phyloP scores from a whole-genome alignment of 139 green algal species.

The Chlorella sorokiniana region DNA sequence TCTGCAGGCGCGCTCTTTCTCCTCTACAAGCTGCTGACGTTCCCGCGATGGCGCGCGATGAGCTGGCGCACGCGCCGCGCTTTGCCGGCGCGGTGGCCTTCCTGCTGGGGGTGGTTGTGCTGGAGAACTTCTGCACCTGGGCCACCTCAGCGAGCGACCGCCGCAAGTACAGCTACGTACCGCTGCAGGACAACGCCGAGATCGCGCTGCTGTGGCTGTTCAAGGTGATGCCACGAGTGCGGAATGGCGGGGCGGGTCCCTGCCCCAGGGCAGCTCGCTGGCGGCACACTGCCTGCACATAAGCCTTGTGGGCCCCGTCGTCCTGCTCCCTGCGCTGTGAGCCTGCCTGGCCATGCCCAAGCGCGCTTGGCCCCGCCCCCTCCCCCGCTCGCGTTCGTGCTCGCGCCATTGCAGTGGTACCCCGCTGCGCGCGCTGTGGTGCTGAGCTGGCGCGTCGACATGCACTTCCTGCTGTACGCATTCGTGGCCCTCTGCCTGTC shows the following conservation, averaged over 20 bases:
- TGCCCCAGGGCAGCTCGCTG: too few species aligned
- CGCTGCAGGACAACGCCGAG: slow-evolving; percentile 78
- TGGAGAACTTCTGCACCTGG: slow-evolving; percentile 49
- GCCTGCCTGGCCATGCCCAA: neutral
- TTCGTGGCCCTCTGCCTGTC: slow-evolving; percentile 68
- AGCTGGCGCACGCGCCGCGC: slow-evolving; percentile 51
- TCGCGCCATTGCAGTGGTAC: slow-evolving; percentile 14
- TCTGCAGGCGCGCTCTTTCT: slow-evolving; percentile 45
- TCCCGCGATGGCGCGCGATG: slow-evolving; percentile 70
- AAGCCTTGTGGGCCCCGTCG: too few species aligned
- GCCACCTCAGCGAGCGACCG: slow-evolving; percentile 69
- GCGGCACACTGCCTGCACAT: neutral
- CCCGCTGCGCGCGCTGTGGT: slow-evolving; percentile 28
- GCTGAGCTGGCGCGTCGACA: slow-evolving; percentile 42
- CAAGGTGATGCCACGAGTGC: too few species aligned
- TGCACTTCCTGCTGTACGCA: slow-evolving; percentile 68
- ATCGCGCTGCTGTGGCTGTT: slow-evolving; percentile 30
- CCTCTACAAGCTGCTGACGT: slow-evolving; percentile 45
- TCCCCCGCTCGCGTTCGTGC: neutral
- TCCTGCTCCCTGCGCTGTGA: neutral
- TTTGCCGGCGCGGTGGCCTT: slow-evolving; percentile 60
- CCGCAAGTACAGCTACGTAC: slow-evolving; percentile 66
- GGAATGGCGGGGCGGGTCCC: too few species aligned
- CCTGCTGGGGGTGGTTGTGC: slow-evolving; percentile 60
- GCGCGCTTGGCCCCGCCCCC: too few species aligned